A percentile compares a stretch with the other conserved stretches of the same genome.
Evolutionary conservation across 2,329 filamentous ascomycete species (phyloP).

Genomic region (Ophiostoma montium): DNA sequence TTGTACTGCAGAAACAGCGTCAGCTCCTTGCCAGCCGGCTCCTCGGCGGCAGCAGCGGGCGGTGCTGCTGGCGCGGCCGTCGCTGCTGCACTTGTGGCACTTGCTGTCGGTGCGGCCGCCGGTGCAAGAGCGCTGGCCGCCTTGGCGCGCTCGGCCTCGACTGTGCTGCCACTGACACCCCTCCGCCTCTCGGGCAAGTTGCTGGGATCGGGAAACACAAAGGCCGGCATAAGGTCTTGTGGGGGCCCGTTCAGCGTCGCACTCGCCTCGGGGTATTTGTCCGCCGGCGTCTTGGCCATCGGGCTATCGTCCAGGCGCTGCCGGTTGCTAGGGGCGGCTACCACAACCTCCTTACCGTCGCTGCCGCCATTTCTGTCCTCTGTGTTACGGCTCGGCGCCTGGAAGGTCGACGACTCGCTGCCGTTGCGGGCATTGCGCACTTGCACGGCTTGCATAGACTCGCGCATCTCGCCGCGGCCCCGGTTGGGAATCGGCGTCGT

Average conservation of each 20-base stretch:
- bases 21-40: constrained; percentile 57
- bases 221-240: constrained; percentile 28
- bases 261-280: constrained; percentile 41
- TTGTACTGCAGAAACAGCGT: constrained; percentile 95
- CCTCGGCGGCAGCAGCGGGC: neutral
- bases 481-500: constrained; percentile 75
- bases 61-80: neutral
- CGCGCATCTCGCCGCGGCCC: constrained; percentile 61
- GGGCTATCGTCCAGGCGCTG: constrained; percentile 26
- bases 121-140: constrained; percentile 4
- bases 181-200: constrained; percentile 9
- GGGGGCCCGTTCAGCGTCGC: constrained; percentile 46
- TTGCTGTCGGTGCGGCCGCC: neutral
- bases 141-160: constrained; percentile 10
- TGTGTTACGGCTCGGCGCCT: constrained; percentile 44
- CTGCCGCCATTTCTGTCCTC: constrained; percentile 37
- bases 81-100: neutral
- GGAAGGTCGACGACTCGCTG: constrained; percentile 48
- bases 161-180: neutral
- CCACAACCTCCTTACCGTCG: constrained; percentile 2
- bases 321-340: neutral
- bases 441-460: constrained; percentile 62
- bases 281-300: constrained; percentile 46
- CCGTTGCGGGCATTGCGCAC: constrained; percentile 31
- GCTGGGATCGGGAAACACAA: constrained; percentile 18